Base-by-base conservation (phyloP, 441 rosid species). In the Gossypium trilobum region DNA sequence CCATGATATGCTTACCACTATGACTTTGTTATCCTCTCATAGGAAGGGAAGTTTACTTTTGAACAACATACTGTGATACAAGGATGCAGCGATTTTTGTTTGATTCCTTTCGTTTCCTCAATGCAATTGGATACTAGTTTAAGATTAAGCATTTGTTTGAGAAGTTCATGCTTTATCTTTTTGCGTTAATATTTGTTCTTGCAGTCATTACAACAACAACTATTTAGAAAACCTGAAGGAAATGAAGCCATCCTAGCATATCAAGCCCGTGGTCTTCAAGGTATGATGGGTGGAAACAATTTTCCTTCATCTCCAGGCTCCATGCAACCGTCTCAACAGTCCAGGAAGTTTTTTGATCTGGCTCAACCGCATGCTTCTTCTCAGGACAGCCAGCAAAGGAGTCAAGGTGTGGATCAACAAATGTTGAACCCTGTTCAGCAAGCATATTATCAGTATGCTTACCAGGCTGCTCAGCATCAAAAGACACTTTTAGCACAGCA, bases 371-470 rank as follows among this genome's bases (percentile, higher is more conserved):
- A 85, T 54, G 86, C 85, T 73, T 76, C 87, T 17, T 42, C 87
- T 55, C 97, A 87, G 81, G 99, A 91, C 51, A 83, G 88, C 75
- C 88, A 84, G 71, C 85, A 72, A 71, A 85, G 90, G 77, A 81
- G 77, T 82, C 91, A 83, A 74, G 85, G 87, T 77, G 82, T 73
- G 62, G 98, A 91, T 65, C 97, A 89, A 75, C 97, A 90, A 81
- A 80, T 72, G 70, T 75, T 89, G 64, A 96, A 82, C 79, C 97
- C 95, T 6, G 82, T 82, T 74, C 97, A 91, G 68, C 98, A 91
- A 81, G 98, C 97, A 0, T 91, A 91, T 86, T 77, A 88, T 29
- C 99, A 93, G 79, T 88, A 74, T 81, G 96, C 95, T 82, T 76
- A 81, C 33, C 96, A 88, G 73, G 89, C 83, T 55, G 72, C 91